phyloP scores from a whole-genome alignment of 768 basidiomycete genomes.

The Daedaleopsis sinensis region DNA sequence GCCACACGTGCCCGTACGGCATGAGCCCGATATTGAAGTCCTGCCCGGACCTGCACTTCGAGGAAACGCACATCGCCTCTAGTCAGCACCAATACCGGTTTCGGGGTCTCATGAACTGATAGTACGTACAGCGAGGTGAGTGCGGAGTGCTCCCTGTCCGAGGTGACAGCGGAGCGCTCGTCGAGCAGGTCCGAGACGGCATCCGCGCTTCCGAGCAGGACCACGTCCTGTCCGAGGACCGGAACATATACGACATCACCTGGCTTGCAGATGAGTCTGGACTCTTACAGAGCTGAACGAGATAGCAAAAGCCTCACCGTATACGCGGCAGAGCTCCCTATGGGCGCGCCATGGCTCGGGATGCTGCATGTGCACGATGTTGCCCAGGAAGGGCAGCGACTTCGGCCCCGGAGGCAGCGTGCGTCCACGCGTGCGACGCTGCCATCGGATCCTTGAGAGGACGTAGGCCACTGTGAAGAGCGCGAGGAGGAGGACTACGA shows the following conservation, averaged over 20 bases:
- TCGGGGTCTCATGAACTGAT: no score
- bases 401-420: conserved; percentile 30
- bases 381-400: conserved; percentile 26
- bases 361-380: conserved; percentile 22
- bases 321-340: conserved; percentile 23
- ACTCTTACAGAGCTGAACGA: background rate
- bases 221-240: conserved; percentile 12
- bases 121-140: conserved; percentile 12
- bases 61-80: no score
- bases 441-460: no score
- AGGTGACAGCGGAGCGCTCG: conserved; percentile 21
- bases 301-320: conserved; percentile 16
- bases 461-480: no score
- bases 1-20: conserved; percentile 16
- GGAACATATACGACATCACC: conserved; percentile 18
- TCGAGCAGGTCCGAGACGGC: conserved; percentile 24
- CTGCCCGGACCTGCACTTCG: background rate
- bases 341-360: conserved; percentile 23
- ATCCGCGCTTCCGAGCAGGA: conserved; percentile 18
- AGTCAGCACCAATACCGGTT: background rate
- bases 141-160: background rate
- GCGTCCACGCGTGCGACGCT: background rate
- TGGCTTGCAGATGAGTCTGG: background rate
- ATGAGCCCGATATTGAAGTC: conserved; percentile 2
- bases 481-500: no score